phyloP scores from a whole-genome alignment of 2,329 filamentous ascomycete species.

The Colletotrichum eremochloae region DNA sequence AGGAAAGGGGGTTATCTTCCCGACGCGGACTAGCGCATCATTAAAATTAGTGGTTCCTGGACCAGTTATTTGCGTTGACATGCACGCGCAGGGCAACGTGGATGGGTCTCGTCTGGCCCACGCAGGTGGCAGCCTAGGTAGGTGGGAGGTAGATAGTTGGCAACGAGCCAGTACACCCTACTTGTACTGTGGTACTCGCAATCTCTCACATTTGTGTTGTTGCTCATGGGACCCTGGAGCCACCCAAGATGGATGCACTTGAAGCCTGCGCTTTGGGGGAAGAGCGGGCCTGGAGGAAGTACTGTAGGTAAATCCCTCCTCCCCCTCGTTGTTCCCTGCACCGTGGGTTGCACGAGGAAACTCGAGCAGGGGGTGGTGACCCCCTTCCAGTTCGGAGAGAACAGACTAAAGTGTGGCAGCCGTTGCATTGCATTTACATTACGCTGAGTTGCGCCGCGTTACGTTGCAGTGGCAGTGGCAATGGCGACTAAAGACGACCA shows the following conservation, averaged over 20 bases:
- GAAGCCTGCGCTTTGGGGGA: slow-evolving; percentile 7
- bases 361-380: background rate
- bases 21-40: slow-evolving; percentile 17
- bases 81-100: slow-evolving; percentile 4
- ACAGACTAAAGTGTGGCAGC: slow-evolving; percentile 3
- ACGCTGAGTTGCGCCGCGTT: background rate
- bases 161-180: background rate
- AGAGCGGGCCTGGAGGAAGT: background rate
- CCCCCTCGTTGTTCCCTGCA: slow-evolving; percentile 5
- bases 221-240: slow-evolving; percentile 2
- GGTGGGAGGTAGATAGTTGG: too few relatives aligned
- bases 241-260: slow-evolving; percentile 9
- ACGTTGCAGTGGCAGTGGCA: slow-evolving; percentile 2
- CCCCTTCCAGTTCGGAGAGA: background rate
- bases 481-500: background rate
- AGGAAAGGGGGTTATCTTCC: slow-evolving; percentile 33
- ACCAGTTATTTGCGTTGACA: slow-evolving; percentile 35
- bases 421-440: background rate
- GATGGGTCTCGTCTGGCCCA: background rate
- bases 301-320: slow-evolving; percentile 1
- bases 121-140: too few relatives aligned
- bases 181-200: background rate
- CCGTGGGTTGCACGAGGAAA: slow-evolving; percentile 12
- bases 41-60: slow-evolving; percentile 28
- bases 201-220: slow-evolving; percentile 7